These are phyloP conservation scores for Voacanga thouarsii DNA, from an alignment of 257 asterid genomes.

Conservation along the genomic window DNA sequence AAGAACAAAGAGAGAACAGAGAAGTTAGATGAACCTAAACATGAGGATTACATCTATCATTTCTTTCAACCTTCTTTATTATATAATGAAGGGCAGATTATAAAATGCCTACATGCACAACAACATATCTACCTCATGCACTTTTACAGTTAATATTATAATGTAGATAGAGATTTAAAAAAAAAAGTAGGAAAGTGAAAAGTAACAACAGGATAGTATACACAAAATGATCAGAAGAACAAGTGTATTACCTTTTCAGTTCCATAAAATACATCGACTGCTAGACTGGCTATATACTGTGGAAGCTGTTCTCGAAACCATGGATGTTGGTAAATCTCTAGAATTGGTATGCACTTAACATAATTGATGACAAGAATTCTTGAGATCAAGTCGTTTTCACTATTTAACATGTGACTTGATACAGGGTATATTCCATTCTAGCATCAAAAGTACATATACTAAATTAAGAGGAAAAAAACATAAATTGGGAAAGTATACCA, in stretches of 20 bases:
- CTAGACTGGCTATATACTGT: conserved; percentile 38
- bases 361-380: conserved; percentile 62
- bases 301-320: conserved; percentile 55
- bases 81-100: background rate
- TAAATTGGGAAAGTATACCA: background rate
- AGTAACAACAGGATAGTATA: background rate
- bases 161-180: background rate
- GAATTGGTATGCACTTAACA: conserved; percentile 53
- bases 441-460: background rate
- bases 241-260: conserved; percentile 28
- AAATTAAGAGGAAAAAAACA: too few relatives aligned
- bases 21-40: background rate
- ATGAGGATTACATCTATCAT: background rate
- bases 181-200: background rate
- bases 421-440: conserved; percentile 50
- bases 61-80: background rate
- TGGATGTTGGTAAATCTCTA: conserved; percentile 54
- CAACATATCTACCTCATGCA: background rate
- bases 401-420: conserved; percentile 40
- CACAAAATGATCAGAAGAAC: background rate
- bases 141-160: background rate
- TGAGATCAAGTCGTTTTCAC: conserved; percentile 52
- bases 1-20: background rate
- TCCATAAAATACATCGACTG: conserved; percentile 23
- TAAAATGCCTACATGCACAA: background rate